A percentile compares a stretch with the other conserved stretches of the same genome.
phyloP scores from a whole-genome alignment of 768 basidiomycete genomes.

The Leccinum sublutescens region DNA sequence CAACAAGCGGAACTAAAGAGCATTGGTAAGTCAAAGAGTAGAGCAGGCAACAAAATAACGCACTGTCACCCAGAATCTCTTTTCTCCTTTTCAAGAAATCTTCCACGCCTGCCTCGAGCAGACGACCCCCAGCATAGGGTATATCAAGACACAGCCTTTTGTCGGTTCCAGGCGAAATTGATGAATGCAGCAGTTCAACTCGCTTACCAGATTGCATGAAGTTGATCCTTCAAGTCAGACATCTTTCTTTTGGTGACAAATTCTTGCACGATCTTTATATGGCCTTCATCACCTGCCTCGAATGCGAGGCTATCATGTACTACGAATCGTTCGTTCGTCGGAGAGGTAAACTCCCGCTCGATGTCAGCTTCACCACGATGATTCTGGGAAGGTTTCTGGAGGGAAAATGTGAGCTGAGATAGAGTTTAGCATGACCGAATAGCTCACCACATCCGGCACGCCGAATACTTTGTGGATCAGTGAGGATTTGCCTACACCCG shows the following conservation, averaged over 20 bases:
- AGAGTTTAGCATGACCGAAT: not conserved
- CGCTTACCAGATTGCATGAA: conserved; percentile 17
- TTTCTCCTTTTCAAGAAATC: conserved; percentile 4
- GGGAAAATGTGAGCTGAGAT: not conserved
- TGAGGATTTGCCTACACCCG: conserved; percentile 17
- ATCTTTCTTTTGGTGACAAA: conserved; percentile 7
- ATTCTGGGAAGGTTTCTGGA: conserved; percentile 3
- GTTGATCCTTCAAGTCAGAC: conserved; percentile 3
- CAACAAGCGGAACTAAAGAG: conserved; percentile 4
- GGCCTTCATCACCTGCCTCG: conserved; percentile 9
- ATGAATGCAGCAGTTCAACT: not conserved
- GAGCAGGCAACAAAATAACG: not conserved
- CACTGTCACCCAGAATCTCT: conserved; percentile 11
- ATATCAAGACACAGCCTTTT: conserved; percentile 18
- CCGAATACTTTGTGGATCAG: conserved; percentile 15
- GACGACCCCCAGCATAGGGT: conserved; percentile 13
- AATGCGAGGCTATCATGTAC: conserved; percentile 20
- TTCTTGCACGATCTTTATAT: conserved; percentile 2
- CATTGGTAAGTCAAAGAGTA: not conserved
- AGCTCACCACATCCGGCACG: conserved; percentile 10
- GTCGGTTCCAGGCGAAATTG: not conserved
- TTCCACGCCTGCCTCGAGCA: conserved; percentile 17
- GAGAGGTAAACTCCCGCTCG: conserved; percentile 14
- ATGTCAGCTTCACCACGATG: conserved; percentile 11
- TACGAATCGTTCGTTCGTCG: conserved; percentile 13